Evolutionary conservation across 306 rosid genomes (phyloP), one percentile per base, ranked within the genome.

Genomic region (Lathyrus sativus): DNA sequence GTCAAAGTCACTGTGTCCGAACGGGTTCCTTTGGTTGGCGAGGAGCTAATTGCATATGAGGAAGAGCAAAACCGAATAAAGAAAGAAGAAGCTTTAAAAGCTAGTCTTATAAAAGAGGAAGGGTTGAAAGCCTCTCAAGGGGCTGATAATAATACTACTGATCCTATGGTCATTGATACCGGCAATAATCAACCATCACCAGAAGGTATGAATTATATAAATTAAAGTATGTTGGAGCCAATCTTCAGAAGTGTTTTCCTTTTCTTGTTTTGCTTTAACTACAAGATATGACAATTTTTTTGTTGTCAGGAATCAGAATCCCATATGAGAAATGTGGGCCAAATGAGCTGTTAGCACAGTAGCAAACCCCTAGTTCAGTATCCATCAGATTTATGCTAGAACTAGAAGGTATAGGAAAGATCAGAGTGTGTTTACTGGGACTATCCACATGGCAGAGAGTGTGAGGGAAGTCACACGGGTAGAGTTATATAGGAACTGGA

Each of bases 11-110:
- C 83, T 9, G 82, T 93, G 86, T 93, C 99, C 75, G 87, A 85
- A 85, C 90, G 97, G 69, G 93, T 93, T 78, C 97, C 96, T 78
- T 86, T 93, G 83, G 87, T 85, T 56, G 98, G 98, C 24, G 96
- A 93, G 11, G 98, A 93, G 78, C 91, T 90, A 48, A 76, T 90
- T 83, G 96, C 96, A 58, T 90, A 93, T 74, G 98, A 93, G 80
- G 97, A 93, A 78, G 96, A 88, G 80, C 95, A 93, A 72, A 88
- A 86, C 84, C 85, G 86, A 72, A 79, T 85, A 72, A 88, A 84
- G 85, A 93, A 83, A 80, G 99, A 91, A 76, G 96, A 88, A 77
- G 89, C 95, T 78, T 79, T 93, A 74, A 93, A 88, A 82, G 96
- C 96, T 68, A 85, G 91, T 79, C 85, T 87, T 48, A 43, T 86